Percentiles rank a stretch among this genome's conserved stretches.
phyloP scores from a whole-genome alignment of 2,329 filamentous ascomycete genomes.

The Penicillium sp. region DNA sequence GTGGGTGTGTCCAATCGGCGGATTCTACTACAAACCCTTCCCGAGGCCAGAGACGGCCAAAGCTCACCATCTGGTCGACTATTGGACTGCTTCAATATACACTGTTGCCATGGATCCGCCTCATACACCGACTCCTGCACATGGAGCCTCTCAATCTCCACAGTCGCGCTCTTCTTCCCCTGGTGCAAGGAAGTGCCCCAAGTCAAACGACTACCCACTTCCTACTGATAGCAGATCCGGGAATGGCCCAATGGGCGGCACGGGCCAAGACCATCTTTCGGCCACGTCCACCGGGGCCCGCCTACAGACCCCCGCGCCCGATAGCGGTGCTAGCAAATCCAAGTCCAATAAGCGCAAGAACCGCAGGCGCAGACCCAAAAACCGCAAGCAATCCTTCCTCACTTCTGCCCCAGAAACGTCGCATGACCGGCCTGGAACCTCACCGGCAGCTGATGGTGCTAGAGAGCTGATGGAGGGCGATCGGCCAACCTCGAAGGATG shows the following conservation, averaged over 20 bases:
- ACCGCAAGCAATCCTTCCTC: slow-evolving; percentile 79
- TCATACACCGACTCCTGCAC: slow-evolving; percentile 7
- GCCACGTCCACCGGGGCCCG: slow-evolving; percentile 20
- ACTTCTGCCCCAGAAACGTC: slow-evolving; percentile 55
- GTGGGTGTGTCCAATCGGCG: background rate
- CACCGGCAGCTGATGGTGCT: slow-evolving; percentile 40
- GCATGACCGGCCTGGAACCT: slow-evolving; percentile 50
- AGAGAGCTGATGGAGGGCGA: slow-evolving; percentile 31
- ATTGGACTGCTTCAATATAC: background rate
- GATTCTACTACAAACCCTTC: background rate
- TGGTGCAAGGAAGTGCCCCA: slow-evolving; percentile 13
- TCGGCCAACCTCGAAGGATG: slow-evolving; percentile 24
- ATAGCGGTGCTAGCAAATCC: slow-evolving; percentile 20
- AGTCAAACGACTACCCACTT: slow-evolving; percentile 20
- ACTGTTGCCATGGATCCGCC: background rate
- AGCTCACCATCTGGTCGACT: background rate
- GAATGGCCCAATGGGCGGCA: slow-evolving; percentile 20
- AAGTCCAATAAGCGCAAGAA: slow-evolving; percentile 54
- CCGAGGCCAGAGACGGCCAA: background rate
- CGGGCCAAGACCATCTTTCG: slow-evolving; percentile 10
- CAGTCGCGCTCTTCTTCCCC: slow-evolving; percentile 11
- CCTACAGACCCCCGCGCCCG: slow-evolving; percentile 20
- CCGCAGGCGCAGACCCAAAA: slow-evolving; percentile 75
- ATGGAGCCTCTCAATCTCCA: slow-evolving; percentile 7
- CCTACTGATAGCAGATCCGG: slow-evolving; percentile 18